phyloP scores from a whole-genome alignment of 108 stramenopile species.

The Schizochytrium sp. region DNA sequence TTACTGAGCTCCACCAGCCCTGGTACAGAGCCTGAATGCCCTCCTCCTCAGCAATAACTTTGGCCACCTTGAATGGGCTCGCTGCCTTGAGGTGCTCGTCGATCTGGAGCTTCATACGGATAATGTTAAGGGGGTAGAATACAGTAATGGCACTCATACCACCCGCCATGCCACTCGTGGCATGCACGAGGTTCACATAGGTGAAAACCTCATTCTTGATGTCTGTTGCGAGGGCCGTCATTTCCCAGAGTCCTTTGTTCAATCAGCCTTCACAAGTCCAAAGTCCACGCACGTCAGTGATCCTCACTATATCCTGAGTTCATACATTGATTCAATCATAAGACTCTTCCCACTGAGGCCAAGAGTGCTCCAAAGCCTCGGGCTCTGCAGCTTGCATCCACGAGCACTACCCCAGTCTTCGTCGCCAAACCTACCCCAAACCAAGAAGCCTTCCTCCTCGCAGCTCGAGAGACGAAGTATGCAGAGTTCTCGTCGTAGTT shows the following conservation, averaged over 20 bases:
- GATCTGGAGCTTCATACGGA: constrained; percentile 61
- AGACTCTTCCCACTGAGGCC: too few species aligned
- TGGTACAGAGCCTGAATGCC: constrained; percentile 53
- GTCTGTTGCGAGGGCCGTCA: not conserved
- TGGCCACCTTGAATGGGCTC: constrained; percentile 40
- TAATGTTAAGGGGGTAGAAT: constrained; percentile 64
- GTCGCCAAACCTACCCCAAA: too few species aligned
- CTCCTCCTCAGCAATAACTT: constrained; percentile 53
- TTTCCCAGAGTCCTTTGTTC: not conserved
- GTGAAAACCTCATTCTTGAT: constrained; percentile 53
- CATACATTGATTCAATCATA: too few species aligned
- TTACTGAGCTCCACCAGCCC: constrained; percentile 37
- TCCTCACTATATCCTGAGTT: too few species aligned
- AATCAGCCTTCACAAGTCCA: too few species aligned
- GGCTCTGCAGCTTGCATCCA: too few species aligned
- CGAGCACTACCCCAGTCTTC: too few species aligned
- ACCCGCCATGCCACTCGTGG: constrained; percentile 58
- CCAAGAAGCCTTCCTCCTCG: too few species aligned
- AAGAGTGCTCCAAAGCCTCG: too few species aligned
- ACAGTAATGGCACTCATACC: constrained; percentile 23
- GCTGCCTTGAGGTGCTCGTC: constrained; percentile 21
- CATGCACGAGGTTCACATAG: constrained; percentile 39
- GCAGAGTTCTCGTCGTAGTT: too few species aligned
- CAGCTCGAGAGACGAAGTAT: too few species aligned
- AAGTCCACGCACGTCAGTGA: too few species aligned